Base-by-base conservation (phyloP, 768 basidiomycete genomes). In the Mycena crocata region DNA sequence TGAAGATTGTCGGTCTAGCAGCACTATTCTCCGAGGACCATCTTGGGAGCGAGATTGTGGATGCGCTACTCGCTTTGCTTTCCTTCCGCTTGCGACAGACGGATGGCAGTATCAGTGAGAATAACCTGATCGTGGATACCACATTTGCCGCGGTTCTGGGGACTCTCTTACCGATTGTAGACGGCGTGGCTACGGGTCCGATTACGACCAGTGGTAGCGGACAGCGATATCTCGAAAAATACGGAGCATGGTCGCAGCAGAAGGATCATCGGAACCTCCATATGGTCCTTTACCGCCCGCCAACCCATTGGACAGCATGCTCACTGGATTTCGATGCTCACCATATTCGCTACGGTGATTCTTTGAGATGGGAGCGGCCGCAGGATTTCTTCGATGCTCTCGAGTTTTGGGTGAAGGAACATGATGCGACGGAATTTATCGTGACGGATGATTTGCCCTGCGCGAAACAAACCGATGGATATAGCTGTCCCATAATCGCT, bases 401-500 rank as follows among this genome's bases (percentile, higher is more conserved):
- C 19, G 23, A n/a, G 4, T n/a, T 26, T 9, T 67, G 65, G 65
- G 35, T 39, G 1, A 2, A 17, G 19, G 40, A 56, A 3, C 19
- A 60, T 32, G 34, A 58, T 35, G 39, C 26, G 2, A 4, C 21
- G 13, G 19, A 61, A 12, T 42, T 59, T 12, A 14, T 10, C 10
- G 37, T 60, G 7, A 52, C 56, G 2, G 48, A 52, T n/a, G 61
- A 65, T 30, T 61, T 74, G 39, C 26, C 48, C 5, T 61, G 62
- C 42, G 58, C 48, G 1, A 28, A 3, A 5, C 73, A 74, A 52
- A 54, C 63, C 1, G 71, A 74, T 35, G 54, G 44, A 7, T 42
- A 42, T n/a, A 71, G 57, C 17, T 74, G 73, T 54, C 57, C 56
- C 5, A 57, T 74, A 2, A 64, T 61, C 28, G 49, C 67, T 8